phyloP scores from a whole-genome alignment of 768 basidiomycete genomes.

The Amanita fuliginea region DNA sequence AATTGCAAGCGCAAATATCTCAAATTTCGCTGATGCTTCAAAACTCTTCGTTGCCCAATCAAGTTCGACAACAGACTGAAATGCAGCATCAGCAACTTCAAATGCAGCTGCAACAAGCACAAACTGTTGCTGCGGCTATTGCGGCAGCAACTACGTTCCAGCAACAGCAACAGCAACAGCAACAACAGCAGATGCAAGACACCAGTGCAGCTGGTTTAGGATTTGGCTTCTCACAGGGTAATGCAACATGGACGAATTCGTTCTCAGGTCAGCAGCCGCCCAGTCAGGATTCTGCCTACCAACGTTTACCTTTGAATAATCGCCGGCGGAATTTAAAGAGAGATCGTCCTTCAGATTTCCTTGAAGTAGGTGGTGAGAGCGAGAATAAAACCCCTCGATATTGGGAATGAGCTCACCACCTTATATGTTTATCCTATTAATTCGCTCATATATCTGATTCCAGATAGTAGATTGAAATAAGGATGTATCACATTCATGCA shows the following conservation, averaged over 20 bases:
- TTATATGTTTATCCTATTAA: neutral
- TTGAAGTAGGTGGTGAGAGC: constrained; percentile 57
- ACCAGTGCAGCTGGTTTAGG: constrained; percentile 23
- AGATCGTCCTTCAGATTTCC: constrained; percentile 75
- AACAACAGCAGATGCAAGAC: constrained; percentile 22
- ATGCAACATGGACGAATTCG: constrained; percentile 3
- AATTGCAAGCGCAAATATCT: constrained; percentile 76
- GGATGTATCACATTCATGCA: neutral
- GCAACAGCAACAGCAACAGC: constrained; percentile 37
- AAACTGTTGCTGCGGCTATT: constrained; percentile 56
- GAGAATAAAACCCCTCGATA: constrained; percentile 62
- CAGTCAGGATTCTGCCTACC: constrained; percentile 77
- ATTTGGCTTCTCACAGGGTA: constrained; percentile 28
- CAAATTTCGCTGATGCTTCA: constrained; percentile 74
- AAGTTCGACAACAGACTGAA: constrained; percentile 71
- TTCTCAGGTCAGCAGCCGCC: constrained; percentile 38
- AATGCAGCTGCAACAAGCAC: constrained; percentile 70
- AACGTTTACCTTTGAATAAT: constrained; percentile 74
- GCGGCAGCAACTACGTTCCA: constrained; percentile 47
- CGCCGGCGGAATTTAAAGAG: constrained; percentile 68
- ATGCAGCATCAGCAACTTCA: constrained; percentile 77
- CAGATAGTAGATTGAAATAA: neutral
- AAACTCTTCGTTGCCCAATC: constrained; percentile 60
- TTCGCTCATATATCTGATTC: neutral
- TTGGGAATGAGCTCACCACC: constrained; percentile 47